Evolutionary conservation across 208 protist species (phyloP), one percentile per base, ranked within the genome.

Genomic region (Trypanosoma theileri): DNA sequence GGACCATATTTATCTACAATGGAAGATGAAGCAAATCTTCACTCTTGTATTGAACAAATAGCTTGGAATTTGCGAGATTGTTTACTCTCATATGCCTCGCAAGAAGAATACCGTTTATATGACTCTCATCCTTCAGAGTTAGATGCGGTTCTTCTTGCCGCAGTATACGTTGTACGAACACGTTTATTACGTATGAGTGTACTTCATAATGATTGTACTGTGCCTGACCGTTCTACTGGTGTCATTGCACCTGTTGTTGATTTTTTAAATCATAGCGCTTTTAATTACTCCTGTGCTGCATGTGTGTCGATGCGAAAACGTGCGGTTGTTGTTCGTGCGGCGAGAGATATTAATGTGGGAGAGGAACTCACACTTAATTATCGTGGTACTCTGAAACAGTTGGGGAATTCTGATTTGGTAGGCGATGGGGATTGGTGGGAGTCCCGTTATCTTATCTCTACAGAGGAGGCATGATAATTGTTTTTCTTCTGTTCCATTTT

Each of bases 331-430:
- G 88, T 96, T 62, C 86, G 88, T 13, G 85, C 91, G 9, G 46
- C 63, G 7, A 73, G 81, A 8, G 65, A 77, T 17, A 59, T 94
- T 21, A 56, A 26, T 0, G 17, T 64, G 1, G 85, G 84, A 0
- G 84, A 90, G 28, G 88, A 94, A 51, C 55, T 96, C 13, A 91
- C 87, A 19, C 46, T 96, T 11, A 59, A 90, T 66, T 96, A 96
- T 55, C 53, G 57, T 58, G 60, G 35, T 40, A 13, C 44, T 35
- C 16, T 4, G 17, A 22, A 52, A 21, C 40, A 42, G 28, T 16
- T 66, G 41, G 40, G 3, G 2, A 35, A 56, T 3, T 40, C 45
- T 26, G 7, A 17, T 42, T 46, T 21, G 3, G 21, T 13, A 31
- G 56, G 62, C 3, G 35, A 64, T 24, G 60, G 73, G 1, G 22